These are phyloP conservation scores for Rhizoctonia solani DNA, from an alignment of 1,284 basidiomycete genomes.

Conservation along the genomic window DNA sequence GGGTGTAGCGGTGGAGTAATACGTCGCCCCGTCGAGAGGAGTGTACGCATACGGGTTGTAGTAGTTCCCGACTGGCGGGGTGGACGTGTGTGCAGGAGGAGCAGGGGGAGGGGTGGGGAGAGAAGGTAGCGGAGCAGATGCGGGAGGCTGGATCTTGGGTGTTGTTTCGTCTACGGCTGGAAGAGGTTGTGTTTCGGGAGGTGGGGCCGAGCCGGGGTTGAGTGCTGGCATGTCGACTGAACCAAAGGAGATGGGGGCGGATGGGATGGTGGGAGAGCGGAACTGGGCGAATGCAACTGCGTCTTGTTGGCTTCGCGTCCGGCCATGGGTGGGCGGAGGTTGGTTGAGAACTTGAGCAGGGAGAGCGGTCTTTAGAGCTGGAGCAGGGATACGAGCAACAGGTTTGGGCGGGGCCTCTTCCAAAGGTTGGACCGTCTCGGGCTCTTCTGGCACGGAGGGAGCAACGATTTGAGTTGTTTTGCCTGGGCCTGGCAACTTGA, in stretches of 20 bases:
- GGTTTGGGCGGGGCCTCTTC: not conserved
- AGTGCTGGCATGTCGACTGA: not conserved
- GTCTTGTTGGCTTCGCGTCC: constrained; percentile 29
- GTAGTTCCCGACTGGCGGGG: constrained; percentile 1
- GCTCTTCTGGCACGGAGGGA: constrained; percentile 11
- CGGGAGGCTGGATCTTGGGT: not conserved
- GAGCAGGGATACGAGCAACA: constrained; percentile 13
- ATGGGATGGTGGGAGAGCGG: not conserved
- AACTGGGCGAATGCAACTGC: constrained; percentile 29
- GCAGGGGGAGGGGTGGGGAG: constrained; percentile 7
- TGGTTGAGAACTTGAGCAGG: constrained; percentile 5
- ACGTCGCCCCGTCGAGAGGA: constrained; percentile 18
- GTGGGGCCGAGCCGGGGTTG: not conserved
- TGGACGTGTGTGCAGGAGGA: constrained; percentile 1
- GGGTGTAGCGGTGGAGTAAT: constrained; percentile 30
- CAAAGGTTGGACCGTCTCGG: constrained; percentile 19
- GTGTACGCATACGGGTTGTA: constrained; percentile 31
- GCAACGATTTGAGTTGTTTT: constrained; percentile 5
- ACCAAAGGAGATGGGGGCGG: constrained; percentile 16
- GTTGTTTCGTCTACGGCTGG: not conserved
- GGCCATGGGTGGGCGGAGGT: not conserved
- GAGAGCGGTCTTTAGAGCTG: not conserved
- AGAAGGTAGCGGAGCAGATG: constrained; percentile 3
- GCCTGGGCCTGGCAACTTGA: constrained; percentile 22
- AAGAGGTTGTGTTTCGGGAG: not conserved